phyloP scores from a whole-genome alignment of 1,139 yeast species.

The Lodderomyces theae region DNA sequence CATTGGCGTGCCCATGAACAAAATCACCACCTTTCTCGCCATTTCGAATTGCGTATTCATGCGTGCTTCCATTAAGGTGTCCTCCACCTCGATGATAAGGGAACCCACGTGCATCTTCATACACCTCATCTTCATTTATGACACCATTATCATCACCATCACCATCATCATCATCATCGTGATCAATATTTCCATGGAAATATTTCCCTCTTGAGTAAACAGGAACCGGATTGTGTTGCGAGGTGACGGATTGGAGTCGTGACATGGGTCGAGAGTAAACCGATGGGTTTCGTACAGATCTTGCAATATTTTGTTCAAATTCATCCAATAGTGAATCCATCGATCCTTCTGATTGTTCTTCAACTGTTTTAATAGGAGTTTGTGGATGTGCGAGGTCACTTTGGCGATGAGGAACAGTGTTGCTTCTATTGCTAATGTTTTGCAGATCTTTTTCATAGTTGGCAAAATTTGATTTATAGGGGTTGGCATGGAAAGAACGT shows the following conservation, averaged over 20 bases:
- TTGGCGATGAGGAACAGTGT: not conserved
- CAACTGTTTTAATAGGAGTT: conserved; percentile 7
- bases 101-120: not conserved
- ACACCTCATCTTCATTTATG: conserved; percentile 14
- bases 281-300: conserved; percentile 22
- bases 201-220: conserved; percentile 11
- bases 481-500: conserved; percentile 2
- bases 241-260: conserved; percentile 26
- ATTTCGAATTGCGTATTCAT: not conserved
- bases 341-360: conserved; percentile 35
- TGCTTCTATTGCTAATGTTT: not conserved
- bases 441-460: not conserved
- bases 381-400: not conserved
- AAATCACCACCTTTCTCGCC: not conserved
- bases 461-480: conserved; percentile 9
- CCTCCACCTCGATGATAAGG: not conserved
- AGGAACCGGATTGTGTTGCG: conserved; percentile 20
- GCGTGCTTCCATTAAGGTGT: not conserved
- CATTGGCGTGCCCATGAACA: not conserved
- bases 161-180: conserved; percentile 10
- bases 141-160: conserved; percentile 11
- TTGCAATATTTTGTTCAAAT: conserved; percentile 43
- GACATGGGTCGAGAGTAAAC: conserved; percentile 27
- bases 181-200: conserved; percentile 9
- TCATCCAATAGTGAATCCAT: conserved; percentile 54